phyloP scores from a whole-genome alignment of 768 basidiomycete genomes.

The Russula ochroleuca region DNA sequence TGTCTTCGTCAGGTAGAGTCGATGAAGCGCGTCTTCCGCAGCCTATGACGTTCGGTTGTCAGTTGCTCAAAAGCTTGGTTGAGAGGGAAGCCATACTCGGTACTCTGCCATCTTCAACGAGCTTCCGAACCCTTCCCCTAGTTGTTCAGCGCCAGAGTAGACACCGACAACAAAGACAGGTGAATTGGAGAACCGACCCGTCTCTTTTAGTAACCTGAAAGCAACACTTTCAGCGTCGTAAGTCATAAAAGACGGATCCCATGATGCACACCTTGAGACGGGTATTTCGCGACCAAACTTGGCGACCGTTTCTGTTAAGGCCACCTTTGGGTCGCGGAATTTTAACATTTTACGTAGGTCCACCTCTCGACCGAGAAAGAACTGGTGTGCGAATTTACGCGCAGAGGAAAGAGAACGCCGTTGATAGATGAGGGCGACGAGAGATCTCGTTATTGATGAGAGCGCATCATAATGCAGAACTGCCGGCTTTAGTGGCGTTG shows the following conservation, averaged over 20 bases:
- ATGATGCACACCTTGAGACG: slow-evolving; percentile 54
- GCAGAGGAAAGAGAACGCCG: slow-evolving; percentile 80
- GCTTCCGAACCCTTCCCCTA: slow-evolving; percentile 93
- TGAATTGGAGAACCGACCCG: slow-evolving; percentile 84
- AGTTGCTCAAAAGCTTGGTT: slow-evolving; percentile 12
- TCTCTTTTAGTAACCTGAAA: slow-evolving; percentile 80
- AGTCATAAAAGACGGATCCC: neutral
- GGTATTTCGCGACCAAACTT: slow-evolving; percentile 65
- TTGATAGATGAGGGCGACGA: slow-evolving; percentile 87
- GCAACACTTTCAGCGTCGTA: slow-evolving; percentile 7
- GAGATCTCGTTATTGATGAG: slow-evolving; percentile 78
- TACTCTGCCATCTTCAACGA: slow-evolving; percentile 94
- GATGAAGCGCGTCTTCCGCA: slow-evolving; percentile 78
- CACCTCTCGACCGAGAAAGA: slow-evolving; percentile 82
- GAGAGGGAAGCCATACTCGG: slow-evolving; percentile 46
- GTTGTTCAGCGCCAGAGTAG: slow-evolving; percentile 74
- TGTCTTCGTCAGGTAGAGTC: slow-evolving; percentile 76
- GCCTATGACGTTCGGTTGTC: slow-evolving; percentile 45
- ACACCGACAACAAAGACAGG: slow-evolving; percentile 97
- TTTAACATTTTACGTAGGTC: slow-evolving; percentile 78
- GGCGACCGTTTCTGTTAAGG: slow-evolving; percentile 65
- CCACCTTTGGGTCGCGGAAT: slow-evolving; percentile 77
- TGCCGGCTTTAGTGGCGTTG: slow-evolving; percentile 44
- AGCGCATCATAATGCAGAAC: slow-evolving; percentile 82
- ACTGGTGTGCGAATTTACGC: slow-evolving; percentile 82